phyloP scores from a whole-genome alignment of 2,329 filamentous ascomycete species.

The Paraphaeosphaeria sporulosa region DNA sequence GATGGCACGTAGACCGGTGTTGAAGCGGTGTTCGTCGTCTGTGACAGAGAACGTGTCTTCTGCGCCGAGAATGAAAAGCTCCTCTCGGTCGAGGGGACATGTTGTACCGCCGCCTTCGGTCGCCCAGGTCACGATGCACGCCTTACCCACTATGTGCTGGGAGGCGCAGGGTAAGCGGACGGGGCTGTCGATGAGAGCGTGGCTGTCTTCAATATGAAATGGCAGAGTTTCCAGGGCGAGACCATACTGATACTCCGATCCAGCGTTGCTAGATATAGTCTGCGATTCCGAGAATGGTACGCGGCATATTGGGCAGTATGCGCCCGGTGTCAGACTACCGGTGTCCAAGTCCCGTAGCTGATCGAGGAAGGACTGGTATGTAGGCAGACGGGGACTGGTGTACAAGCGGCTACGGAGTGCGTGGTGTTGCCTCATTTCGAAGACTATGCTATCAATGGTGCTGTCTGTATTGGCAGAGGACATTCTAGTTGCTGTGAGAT shows the following conservation, averaged over 20 bases:
- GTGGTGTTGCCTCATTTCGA: too few species aligned
- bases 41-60: background rate
- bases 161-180: conserved; percentile 6
- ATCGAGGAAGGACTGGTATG: background rate
- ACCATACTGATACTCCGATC: background rate
- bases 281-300: background rate
- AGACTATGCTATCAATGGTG: background rate
- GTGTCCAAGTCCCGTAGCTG: background rate
- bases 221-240: conserved; percentile 3
- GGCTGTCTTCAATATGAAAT: background rate
- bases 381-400: background rate
- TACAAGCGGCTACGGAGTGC: background rate
- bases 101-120: background rate
- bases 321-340: background rate
- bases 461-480: background rate
- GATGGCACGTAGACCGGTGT: background rate
- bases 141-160: conserved; percentile 5
- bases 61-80: background rate
- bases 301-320: conserved; percentile 12
- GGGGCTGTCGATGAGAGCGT: background rate
- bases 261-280: background rate
- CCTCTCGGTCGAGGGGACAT: conserved; percentile 8
- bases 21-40: background rate
- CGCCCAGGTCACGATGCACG: conserved; percentile 5
- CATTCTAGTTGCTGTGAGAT: background rate